Percentiles rank a stretch among this genome's conserved stretches.
Evolutionary conservation across 2,329 filamentous ascomycete genomes (phyloP).

Genomic region (Penicillium glabrum): DNA sequence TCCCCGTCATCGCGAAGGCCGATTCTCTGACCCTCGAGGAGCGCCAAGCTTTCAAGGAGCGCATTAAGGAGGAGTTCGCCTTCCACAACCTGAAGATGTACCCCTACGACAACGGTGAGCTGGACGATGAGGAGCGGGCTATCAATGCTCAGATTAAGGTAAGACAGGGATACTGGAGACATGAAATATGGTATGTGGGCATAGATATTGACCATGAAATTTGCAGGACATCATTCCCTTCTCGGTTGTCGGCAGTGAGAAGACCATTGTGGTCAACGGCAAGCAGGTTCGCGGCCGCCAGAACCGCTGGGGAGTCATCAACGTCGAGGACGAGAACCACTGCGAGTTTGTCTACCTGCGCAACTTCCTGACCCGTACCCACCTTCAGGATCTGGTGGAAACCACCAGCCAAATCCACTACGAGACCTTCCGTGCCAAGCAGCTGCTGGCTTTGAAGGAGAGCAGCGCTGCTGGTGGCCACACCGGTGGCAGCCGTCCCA

Average conservation of each 20-base stretch:
- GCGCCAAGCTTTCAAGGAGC: constrained; percentile 94
- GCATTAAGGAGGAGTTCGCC: constrained; percentile 98
- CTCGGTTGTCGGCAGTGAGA: constrained; percentile 96
- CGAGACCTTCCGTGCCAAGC: constrained; percentile 99
- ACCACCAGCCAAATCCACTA: constrained; percentile 99
- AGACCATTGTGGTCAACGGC: constrained; percentile 94
- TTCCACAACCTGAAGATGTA: constrained; percentile 99
- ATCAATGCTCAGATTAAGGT: constrained; percentile 98
- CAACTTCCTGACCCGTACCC: constrained; percentile 97
- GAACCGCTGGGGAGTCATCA: constrained; percentile 99
- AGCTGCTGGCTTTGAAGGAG: constrained; percentile 96
- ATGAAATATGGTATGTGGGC: neutral
- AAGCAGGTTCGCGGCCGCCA: constrained; percentile 97
- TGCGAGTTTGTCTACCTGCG: constrained; percentile 99
- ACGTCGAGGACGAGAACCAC: constrained; percentile 98
- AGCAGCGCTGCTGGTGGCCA: constrained; percentile 79
- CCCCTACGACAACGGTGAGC: constrained; percentile 98
- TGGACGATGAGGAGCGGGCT: constrained; percentile 92
- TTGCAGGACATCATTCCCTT: constrained; percentile 86
- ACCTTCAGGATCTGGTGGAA: constrained; percentile 98
- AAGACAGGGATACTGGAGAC: constrained; percentile 19
- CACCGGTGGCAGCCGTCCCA: constrained; percentile 75
- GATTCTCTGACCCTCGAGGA: constrained; percentile 96
- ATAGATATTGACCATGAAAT: neutral
- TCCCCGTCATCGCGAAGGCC: constrained; percentile 97